phyloP scores from a whole-genome alignment of 2,329 filamentous ascomycete species.

The Fusarium neocosmosporiellum region DNA sequence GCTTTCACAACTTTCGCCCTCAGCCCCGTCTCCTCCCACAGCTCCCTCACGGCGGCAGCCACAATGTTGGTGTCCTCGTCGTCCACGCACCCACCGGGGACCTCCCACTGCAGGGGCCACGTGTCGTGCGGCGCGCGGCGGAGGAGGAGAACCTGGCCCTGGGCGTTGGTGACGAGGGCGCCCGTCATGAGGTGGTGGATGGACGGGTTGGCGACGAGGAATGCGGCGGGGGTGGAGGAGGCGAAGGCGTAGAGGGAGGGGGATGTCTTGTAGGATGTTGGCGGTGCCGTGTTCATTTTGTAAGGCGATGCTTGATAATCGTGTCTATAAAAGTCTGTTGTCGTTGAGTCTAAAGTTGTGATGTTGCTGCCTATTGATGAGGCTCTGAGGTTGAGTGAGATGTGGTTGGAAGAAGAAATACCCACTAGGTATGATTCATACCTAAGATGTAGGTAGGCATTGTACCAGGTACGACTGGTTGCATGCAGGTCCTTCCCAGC shows the following conservation, averaged over 20 bases:
- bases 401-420: slow-evolving; percentile 5
- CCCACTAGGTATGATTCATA: neutral
- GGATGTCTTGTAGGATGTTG: slow-evolving; percentile 28
- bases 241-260: slow-evolving; percentile 30
- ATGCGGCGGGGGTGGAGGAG: slow-evolving; percentile 18
- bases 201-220: slow-evolving; percentile 33
- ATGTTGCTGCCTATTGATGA: slow-evolving; percentile 23
- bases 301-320: neutral
- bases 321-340: neutral
- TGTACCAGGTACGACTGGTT: neutral
- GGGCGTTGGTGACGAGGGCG: slow-evolving; percentile 35
- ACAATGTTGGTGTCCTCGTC: slow-evolving; percentile 33
- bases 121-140: slow-evolving; percentile 43
- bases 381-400: slow-evolving; percentile 14
- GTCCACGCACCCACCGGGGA: slow-evolving; percentile 42
- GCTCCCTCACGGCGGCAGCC: slow-evolving; percentile 53
- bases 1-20: slow-evolving; percentile 41
- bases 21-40: slow-evolving; percentile 60
- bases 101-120: slow-evolving; percentile 43
- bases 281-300: slow-evolving; percentile 6
- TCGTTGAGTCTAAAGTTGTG: neutral
- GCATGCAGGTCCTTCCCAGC: neutral
- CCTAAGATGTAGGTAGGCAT: neutral
- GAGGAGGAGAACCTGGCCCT: slow-evolving; percentile 37
- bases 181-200: slow-evolving; percentile 41